Base-by-base conservation (phyloP, 78 protist genomes). In the Dictyostelium purpureum region DNA sequence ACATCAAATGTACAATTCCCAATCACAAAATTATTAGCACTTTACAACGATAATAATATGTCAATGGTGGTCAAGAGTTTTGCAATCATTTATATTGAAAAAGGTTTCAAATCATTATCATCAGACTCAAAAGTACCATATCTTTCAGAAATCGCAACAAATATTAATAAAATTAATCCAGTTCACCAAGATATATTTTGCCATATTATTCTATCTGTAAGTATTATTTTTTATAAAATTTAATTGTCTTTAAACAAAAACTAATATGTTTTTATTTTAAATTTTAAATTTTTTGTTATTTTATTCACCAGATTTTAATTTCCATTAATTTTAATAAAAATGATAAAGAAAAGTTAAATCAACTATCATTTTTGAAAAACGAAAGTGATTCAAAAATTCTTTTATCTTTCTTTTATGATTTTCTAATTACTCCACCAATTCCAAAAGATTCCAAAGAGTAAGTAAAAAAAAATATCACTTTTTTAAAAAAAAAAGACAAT, bases 31-130 rank as follows among this genome's bases (percentile, higher is more conserved):
- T 56, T 89, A 24, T 33, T 89, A n/a, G 63, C 21, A 5, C 73
- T 79, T 35, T 89, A 78, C 28, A 31, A 63, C 28, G 18, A 28
- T 49, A 28, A n/a, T 2, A 2, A 63, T 2, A 37, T 70, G 6
- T 33, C 69, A 3, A 33, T 52, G 40, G 21, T 69, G 43, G 66
- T 51, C 9, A 89, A 69, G 16, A 89, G 69, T 43, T 89, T 89
- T 75, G 52, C 87, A 0, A 76, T 89, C 80, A 73, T 89, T 47
- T 89, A 77, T 37, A 74, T 89, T 40, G 94, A 89, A 66, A 77
- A 79, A 31, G 94, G 87, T 31, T 89, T 74, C 38, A 73, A 70
- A 28, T 24, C 90, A 12, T 10, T 61, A 35, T 56, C 78, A 3
- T 37, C 43, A 21, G 71, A 66, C 4, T 10, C 38, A 18, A 71